A percentile compares a stretch with the other conserved stretches of the same genome.
These are phyloP conservation scores for Phylloporus sp. DNA, from an alignment of 1,284 basidiomycete genomes.

Conservation along the genomic window DNA sequence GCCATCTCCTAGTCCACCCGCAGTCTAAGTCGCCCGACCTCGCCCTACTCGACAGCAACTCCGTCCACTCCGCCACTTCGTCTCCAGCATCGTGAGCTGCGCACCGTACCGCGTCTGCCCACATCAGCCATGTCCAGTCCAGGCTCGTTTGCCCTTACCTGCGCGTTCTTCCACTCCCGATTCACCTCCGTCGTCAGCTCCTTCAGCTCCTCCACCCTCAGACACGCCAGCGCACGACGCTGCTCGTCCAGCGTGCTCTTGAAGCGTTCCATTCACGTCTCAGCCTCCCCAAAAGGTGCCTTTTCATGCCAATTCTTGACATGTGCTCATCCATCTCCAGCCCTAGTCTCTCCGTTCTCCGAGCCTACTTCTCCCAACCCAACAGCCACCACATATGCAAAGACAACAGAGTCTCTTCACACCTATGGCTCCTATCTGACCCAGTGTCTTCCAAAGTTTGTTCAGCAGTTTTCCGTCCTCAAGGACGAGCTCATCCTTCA, in stretches of 20 bases:
- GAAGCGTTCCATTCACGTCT: conserved; percentile 31
- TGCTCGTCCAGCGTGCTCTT: conserved; percentile 6
- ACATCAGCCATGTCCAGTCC: conserved; percentile 4
- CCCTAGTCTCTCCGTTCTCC: conserved; percentile 80
- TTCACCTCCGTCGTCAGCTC: conserved; percentile 85
- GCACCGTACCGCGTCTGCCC: conserved; percentile 75
- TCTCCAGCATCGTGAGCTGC: conserved; percentile 82
- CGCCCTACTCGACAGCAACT: conserved; percentile 83
- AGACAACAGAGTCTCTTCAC: conserved; percentile 80
- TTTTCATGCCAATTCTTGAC: conserved; percentile 32
- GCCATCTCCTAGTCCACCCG: conserved; percentile 69
- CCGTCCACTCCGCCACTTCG: conserved; percentile 89
- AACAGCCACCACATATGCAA: conserved; percentile 71
- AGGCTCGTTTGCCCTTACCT: conserved; percentile 56
- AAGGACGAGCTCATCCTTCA: conserved; percentile 97
- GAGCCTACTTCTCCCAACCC: conserved; percentile 90
- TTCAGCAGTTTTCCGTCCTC: conserved; percentile 97
- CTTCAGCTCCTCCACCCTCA: conserved; percentile 72
- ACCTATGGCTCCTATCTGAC: conserved; percentile 90
- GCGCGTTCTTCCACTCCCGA: conserved; percentile 83
- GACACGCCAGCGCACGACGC: conserved; percentile 34
- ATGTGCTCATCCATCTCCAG: conserved; percentile 44
- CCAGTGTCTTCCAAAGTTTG: conserved; percentile 91
- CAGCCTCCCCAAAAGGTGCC: conserved; percentile 43
- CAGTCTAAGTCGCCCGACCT: conserved; percentile 66